These are phyloP conservation scores for Cadophora sp. DNA, from an alignment of 2,329 filamentous ascomycete species.

Conservation along the genomic window DNA sequence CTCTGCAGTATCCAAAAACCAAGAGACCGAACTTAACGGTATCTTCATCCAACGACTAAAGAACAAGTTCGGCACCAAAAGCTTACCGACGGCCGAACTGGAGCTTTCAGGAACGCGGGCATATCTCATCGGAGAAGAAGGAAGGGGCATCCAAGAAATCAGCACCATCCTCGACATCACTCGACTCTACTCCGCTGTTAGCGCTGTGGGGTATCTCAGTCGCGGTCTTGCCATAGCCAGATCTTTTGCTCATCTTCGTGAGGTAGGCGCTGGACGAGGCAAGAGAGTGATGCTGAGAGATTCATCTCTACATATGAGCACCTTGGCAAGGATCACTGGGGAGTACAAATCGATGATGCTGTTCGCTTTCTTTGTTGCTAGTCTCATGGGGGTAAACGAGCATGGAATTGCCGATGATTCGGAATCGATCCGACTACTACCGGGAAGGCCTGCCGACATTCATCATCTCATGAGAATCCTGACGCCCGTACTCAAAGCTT, in stretches of 20 bases:
- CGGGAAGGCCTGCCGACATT: conserved; percentile 22
- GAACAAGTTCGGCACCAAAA: conserved; percentile 73
- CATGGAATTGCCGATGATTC: conserved; percentile 1
- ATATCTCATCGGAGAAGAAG: conserved; percentile 71
- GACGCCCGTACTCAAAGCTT: conserved; percentile 66
- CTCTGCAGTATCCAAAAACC: conserved; percentile 23
- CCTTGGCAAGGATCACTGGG: conserved; percentile 60
- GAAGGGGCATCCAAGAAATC: conserved; percentile 72
- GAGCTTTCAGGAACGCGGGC: conserved; percentile 68
- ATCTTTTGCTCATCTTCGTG: conserved; percentile 63
- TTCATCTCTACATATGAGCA: conserved; percentile 63
- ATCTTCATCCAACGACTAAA: conserved; percentile 73
- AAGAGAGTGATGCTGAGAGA: conserved; percentile 56
- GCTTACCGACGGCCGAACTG: conserved; percentile 75
- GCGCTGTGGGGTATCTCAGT: conserved; percentile 59
- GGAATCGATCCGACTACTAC: conserved; percentile 23
- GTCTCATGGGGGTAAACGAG: conserved; percentile 50
- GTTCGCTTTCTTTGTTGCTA: conserved; percentile 55
- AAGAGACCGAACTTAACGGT: conserved; percentile 63
- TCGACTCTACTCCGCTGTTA: conserved; percentile 62
- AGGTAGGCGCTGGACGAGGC: conserved; percentile 54
- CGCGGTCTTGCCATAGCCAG: conserved; percentile 63
- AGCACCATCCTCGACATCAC: conserved; percentile 73
- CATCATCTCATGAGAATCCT: conserved; percentile 60
- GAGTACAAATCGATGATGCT: conserved; percentile 64